These are phyloP conservation scores for Yarrowia sp. DNA, from an alignment of 805 yeast species.

Conservation along the genomic window DNA sequence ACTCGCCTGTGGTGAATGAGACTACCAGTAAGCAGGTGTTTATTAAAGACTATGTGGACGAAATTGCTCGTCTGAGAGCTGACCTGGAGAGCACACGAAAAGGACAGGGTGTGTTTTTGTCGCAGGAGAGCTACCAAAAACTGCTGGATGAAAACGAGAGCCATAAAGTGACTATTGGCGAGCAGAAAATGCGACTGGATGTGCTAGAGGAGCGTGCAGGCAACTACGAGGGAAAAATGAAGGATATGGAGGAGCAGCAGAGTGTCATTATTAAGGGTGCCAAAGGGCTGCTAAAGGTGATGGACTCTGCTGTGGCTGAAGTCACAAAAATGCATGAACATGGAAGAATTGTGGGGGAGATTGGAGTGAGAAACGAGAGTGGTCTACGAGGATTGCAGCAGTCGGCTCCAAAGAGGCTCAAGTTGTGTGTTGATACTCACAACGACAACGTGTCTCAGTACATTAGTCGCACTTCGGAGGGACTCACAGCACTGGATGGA, in stretches of 20 bases:
- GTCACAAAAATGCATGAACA: constrained; percentile 4
- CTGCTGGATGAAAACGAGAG: constrained; percentile 49
- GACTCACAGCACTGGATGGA: neutral
- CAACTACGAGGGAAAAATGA: constrained; percentile 5
- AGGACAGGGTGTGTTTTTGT: constrained; percentile 65
- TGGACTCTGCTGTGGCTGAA: constrained; percentile 16
- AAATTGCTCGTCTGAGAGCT: constrained; percentile 54
- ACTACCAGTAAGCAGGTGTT: constrained; percentile 57
- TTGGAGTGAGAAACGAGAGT: neutral
- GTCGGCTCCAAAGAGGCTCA: constrained; percentile 15
- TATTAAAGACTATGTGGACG: constrained; percentile 52
- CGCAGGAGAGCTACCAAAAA: constrained; percentile 49
- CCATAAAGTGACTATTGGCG: constrained; percentile 48
- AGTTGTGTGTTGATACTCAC: constrained; percentile 4
- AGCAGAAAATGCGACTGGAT: constrained; percentile 48
- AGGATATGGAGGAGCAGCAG: constrained; percentile 16
- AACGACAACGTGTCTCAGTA: neutral
- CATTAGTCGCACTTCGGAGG: neutral
- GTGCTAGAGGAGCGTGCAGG: constrained; percentile 46
- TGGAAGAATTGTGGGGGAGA: neutral
- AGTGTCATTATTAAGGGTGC: neutral
- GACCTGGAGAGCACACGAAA: constrained; percentile 64
- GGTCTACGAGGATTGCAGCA: neutral
- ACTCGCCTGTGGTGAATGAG: constrained; percentile 63
- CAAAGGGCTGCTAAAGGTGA: neutral